These are phyloP conservation scores for Aspergillus sp. DNA, from an alignment of 2,329 filamentous ascomycete genomes.

Conservation along the genomic window DNA sequence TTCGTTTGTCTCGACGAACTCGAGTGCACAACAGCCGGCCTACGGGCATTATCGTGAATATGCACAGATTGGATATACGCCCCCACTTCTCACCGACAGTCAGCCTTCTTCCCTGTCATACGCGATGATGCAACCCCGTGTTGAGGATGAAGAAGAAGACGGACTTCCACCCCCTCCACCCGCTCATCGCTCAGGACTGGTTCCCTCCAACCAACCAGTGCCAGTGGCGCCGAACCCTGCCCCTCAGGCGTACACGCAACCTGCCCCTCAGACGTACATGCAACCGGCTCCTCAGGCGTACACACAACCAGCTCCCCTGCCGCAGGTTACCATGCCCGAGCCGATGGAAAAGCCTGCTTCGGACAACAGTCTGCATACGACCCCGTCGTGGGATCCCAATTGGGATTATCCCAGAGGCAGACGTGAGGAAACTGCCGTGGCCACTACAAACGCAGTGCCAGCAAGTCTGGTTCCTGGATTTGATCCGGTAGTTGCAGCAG, in stretches of 20 bases:
- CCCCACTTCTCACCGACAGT: background rate
- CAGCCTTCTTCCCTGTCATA: constrained; percentile 27
- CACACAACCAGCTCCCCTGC: no score
- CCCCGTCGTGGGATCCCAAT: no score
- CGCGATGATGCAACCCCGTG: constrained; percentile 50
- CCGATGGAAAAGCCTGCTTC: no score
- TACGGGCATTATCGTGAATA: background rate
- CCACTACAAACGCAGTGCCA: no score
- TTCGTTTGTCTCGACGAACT: background rate
- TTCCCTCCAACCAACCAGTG: constrained; percentile 41
- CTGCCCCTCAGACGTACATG: no score
- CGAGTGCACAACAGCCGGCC: background rate
- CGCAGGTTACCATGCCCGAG: no score
- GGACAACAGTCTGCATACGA: no score
- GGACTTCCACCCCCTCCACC: constrained; percentile 32
- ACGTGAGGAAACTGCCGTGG: no score
- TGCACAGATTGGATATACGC: background rate
- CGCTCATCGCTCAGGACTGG: constrained; percentile 14
- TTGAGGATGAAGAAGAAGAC: constrained; percentile 49
- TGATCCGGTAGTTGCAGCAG: constrained; percentile 34
- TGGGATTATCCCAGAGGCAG: no score
- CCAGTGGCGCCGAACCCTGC: no score
- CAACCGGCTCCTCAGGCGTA: no score
- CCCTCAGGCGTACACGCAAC: no score
- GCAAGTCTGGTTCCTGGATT: constrained; percentile 29